Base-by-base conservation (phyloP, 2,329 filamentous ascomycete species). In the Neocucurbitaria cava region DNA sequence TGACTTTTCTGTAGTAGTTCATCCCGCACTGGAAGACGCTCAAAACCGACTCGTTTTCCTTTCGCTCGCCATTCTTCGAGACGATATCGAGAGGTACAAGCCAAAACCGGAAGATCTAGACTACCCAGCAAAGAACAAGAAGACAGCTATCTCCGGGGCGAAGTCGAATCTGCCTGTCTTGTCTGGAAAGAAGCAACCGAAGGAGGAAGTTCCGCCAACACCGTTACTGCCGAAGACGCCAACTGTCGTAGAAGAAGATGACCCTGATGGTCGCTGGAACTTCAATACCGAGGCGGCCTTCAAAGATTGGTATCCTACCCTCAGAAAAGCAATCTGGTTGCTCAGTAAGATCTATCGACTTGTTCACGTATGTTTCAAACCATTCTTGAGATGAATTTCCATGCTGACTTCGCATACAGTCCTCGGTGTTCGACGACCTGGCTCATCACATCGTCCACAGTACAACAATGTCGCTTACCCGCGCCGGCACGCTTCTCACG, bases 371-470 rank as follows among this genome's bases (percentile, higher is more conserved):
- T 59, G 76, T 23, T 3, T 57, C 23, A 6, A 31, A 9, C 24
- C 24, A 35, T 28, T 10, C 8, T 24, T 39, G 2, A n/a, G 10
- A 24, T 3, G 10, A 28, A 15, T 2, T 3, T 36, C 21, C n/a
- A 20, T 24, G n/a, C 43, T 56, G 23, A 54, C 40, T 47, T 39
- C 36, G 15, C 6, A 8, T 52, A 18, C 49, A 86, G 83, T 87
- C 86, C 52, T 85, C 84, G 20, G 85, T 89, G 36, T 89, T 89
- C 66, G 87, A 89, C 62, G 88, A 91, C 64, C 81, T 91, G 3
- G 88, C 88, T 5, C 89, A 91, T 70, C 87, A 87, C 66, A 95
- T 98, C 61, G 91, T 99, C 23, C 90, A 94, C 68, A 91, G 96
- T 75, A 95, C 93, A 1, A 97, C 93, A 0, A 79, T 89, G 46